Evolutionary conservation across 2,329 filamentous ascomycete genomes (phyloP), one percentile per base, ranked within the genome.

Genomic region (Trichoderma hamatum): DNA sequence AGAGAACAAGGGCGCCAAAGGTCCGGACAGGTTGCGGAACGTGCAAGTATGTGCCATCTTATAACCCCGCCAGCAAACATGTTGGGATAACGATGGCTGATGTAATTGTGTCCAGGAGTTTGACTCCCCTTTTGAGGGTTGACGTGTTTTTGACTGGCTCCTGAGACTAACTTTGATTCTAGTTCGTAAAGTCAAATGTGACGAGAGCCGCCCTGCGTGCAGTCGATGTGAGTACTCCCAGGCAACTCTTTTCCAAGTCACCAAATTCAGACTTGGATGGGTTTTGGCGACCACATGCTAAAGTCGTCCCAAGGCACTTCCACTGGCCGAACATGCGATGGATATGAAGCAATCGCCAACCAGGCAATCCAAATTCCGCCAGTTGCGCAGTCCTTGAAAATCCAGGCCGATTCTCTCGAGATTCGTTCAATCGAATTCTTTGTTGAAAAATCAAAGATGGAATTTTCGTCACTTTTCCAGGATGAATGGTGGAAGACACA

Each of bases 141-240:
- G 14, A 19, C 2, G 5, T 19, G 14, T 39, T 39, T 2, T 6
- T 14, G 19, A 16, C 36, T 39, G 16, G 14, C 7, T 19, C 2
- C 36, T 2, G 16, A 39, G 19, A 59, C 56, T 59, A 26, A 39
- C 32, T 59, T 36, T 24, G 24, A 13, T 39, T 26, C 36, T 39
- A 59, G 56, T 59, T 59, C 56, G 56, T 19, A 59, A 34, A 28
- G 32, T 59, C 56, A 59, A 59, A 21, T 59, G 56, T 4, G 56
- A 59, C 16, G 56, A 59, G 34, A 10, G 21, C 56, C 56, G 56
- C 11, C 56, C 56, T 3, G 32, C 21, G 3, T 58, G 55, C 32
- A 39, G 5, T 9, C 32, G 55, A 58, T 58, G 55, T 58, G 9
- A 39, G 36, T 39, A 19, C 6, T 39, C 36, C 5, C 5, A 39